These are phyloP conservation scores for Hyaloscypha bicolor DNA, from an alignment of 495 filamentous ascomycete genomes.

Conservation along the genomic window DNA sequence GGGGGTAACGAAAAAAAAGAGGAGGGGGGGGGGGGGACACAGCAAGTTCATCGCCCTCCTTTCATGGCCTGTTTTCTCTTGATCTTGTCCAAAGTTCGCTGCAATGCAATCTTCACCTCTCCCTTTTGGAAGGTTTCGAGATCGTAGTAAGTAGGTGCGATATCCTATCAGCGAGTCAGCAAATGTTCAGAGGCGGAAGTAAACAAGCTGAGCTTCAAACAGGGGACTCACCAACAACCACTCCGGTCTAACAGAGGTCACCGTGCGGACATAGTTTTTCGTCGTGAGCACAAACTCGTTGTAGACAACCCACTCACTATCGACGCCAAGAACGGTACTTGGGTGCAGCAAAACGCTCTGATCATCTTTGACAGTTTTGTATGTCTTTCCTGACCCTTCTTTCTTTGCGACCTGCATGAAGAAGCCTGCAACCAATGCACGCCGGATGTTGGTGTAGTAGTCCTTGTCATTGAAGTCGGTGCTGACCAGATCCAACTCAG, in stretches of 20 bases:
- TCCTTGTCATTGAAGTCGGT: conserved; percentile 93
- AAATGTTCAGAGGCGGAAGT: neutral
- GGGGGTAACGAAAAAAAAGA: neutral
- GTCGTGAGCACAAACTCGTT: conserved; percentile 98
- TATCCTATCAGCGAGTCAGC: conserved; percentile 58
- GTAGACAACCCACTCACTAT: conserved; percentile 96
- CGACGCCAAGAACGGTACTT: conserved; percentile 79
- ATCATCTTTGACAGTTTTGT: conserved; percentile 94
- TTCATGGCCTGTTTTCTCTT: conserved; percentile 48
- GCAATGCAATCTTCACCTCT: conserved; percentile 77
- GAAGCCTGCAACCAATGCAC: conserved; percentile 92
- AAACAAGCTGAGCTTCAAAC: neutral
- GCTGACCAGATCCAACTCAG: conserved; percentile 80
- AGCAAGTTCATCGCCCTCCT: conserved; percentile 23
- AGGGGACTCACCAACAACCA: conserved; percentile 81
- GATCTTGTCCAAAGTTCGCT: conserved; percentile 73
- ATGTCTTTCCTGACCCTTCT: conserved; percentile 74
- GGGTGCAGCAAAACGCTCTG: conserved; percentile 89
- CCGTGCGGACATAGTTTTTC: conserved; percentile 84
- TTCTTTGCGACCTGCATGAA: conserved; percentile 99
- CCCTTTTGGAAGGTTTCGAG: conserved; percentile 81
- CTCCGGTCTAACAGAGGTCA: conserved; percentile 68
- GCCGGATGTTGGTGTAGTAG: conserved; percentile 96
- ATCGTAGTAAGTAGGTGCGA: conserved; percentile 92
- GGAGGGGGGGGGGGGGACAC: neutral